phyloP scores from a whole-genome alignment of 1,139 yeast species.

The Diutina scorzettiae region DNA sequence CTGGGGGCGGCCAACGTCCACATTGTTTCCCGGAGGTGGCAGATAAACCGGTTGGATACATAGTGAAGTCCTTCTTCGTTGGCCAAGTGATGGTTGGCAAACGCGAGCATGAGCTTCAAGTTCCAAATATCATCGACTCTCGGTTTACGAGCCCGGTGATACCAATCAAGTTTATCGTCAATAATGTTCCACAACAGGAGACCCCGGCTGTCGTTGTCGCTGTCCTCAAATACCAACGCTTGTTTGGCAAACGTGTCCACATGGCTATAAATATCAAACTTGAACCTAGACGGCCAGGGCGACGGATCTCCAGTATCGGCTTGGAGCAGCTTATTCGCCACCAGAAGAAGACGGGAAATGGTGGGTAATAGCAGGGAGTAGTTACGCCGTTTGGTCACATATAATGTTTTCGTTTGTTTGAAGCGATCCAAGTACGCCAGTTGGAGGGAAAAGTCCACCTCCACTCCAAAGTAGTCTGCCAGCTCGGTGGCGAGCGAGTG shows the following conservation, averaged over 20 bases:
- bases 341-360: conserved; percentile 24
- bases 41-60: neutral
- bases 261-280: conserved; percentile 24
- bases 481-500: conserved; percentile 28
- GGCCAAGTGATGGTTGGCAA: neutral
- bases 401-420: conserved; percentile 33
- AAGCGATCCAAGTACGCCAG: conserved; percentile 31
- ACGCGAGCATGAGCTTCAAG: conserved; percentile 42
- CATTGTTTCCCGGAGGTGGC: neutral
- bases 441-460: conserved; percentile 26
- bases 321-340: conserved; percentile 11
- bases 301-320: conserved; percentile 19
- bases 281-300: conserved; percentile 17
- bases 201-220: conserved; percentile 11
- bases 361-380: conserved; percentile 28
- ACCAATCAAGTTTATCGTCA: conserved; percentile 46
- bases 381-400: conserved; percentile 35
- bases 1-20: conserved; percentile 2
- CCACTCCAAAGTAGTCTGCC: conserved; percentile 32
- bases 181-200: conserved; percentile 34
- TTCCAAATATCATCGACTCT: conserved; percentile 54
- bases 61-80: neutral
- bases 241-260: conserved; percentile 21
- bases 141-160: conserved; percentile 33
- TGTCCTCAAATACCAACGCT: conserved; percentile 9